Percentiles rank a stretch among this genome's conserved stretches.
Evolutionary conservation across 2,329 filamentous ascomycete species (phyloP).

Genomic region (Orbilia ellipsospora): DNA sequence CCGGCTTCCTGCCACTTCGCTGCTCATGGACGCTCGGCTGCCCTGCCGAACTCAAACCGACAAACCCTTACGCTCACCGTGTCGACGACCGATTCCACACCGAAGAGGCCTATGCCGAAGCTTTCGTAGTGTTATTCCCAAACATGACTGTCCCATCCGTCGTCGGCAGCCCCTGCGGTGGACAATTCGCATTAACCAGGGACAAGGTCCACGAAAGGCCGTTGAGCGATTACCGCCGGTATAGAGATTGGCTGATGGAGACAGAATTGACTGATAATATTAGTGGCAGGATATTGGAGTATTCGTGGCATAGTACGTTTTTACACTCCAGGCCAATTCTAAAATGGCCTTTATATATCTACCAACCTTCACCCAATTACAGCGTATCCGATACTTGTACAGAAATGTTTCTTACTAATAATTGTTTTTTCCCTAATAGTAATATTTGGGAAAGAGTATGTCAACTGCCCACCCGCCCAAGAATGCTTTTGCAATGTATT

Average conservation of each 20-base stretch:
- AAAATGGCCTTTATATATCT: no score
- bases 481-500: slow-evolving; percentile 76
- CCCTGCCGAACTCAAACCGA: slow-evolving; percentile 65
- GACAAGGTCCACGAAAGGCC: slow-evolving; percentile 67
- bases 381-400: no score
- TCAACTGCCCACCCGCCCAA: slow-evolving; percentile 71
- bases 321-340: no score
- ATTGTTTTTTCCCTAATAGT: slow-evolving; percentile 63
- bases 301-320: slow-evolving; percentile 71
- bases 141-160: slow-evolving; percentile 58
- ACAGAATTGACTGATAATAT: slow-evolving; percentile 69
- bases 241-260: slow-evolving; percentile 69
- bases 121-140: slow-evolving; percentile 32
- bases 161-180: slow-evolving; percentile 71
- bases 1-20: slow-evolving; percentile 72
- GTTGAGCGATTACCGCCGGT: slow-evolving; percentile 68
- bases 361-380: background rate
- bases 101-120: slow-evolving; percentile 46
- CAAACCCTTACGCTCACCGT: slow-evolving; percentile 62
- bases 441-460: slow-evolving; percentile 69
- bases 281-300: slow-evolving; percentile 73
- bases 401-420: background rate
- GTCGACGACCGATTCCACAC: slow-evolving; percentile 58
- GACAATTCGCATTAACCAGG: slow-evolving; percentile 73
- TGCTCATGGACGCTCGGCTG: slow-evolving; percentile 72